phyloP scores from a whole-genome alignment of 257 asterid genomes.

The Thymus mandschuricus region DNA sequence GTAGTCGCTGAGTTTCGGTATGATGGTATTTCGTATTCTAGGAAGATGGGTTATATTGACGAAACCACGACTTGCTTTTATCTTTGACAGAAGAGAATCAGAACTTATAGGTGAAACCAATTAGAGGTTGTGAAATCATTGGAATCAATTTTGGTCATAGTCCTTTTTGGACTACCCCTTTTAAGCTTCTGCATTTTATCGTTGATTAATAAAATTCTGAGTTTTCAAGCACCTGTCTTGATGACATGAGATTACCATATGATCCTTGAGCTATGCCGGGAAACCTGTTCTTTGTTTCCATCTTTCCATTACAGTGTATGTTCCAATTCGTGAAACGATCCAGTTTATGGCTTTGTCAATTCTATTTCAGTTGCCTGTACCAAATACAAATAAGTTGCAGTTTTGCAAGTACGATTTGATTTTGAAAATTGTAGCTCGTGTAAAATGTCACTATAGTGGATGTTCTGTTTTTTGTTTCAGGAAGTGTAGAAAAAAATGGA shows the following conservation, averaged over 20 bases:
- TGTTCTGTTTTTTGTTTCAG: constrained; percentile 23
- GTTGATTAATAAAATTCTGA: background rate
- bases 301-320: background rate
- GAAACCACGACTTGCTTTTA: background rate
- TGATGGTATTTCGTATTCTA: background rate
- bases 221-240: background rate
- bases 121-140: background rate
- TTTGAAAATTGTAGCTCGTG: constrained; percentile 10
- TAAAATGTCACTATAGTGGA: background rate
- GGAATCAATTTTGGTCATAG: background rate
- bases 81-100: background rate
- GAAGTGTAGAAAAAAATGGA: constrained; percentile 44
- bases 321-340: background rate
- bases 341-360: background rate
- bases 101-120: background rate
- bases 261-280: background rate
- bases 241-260: background rate
- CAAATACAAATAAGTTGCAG: constrained; percentile 1
- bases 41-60: background rate
- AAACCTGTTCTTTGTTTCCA: background rate
- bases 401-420: constrained; percentile 8
- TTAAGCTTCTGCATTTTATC: background rate
- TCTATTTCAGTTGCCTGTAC: background rate
- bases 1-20: background rate
- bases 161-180: constrained; percentile 2